phyloP scores from a whole-genome alignment of 2,329 filamentous ascomycete genomes.

The Apiospora hydei region DNA sequence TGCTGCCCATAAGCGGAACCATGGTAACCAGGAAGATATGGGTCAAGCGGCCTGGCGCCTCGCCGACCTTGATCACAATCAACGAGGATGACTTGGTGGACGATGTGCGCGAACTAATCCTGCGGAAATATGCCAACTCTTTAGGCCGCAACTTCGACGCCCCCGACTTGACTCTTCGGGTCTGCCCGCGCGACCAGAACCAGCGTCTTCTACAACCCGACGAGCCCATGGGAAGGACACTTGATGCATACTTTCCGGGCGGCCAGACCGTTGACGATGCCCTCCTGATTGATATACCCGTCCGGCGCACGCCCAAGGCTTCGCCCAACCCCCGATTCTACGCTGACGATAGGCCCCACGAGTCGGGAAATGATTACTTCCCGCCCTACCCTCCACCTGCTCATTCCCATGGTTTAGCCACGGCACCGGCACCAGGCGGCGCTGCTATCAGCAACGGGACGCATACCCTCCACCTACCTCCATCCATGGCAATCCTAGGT shows the following conservation, averaged over 20 bases:
- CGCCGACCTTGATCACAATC: conserved; percentile 85
- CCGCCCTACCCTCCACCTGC: conserved; percentile 40
- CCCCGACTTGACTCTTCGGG: conserved; percentile 84
- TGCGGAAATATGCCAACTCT: conserved; percentile 93
- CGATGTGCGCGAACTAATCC: conserved; percentile 89
- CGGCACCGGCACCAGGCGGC: conserved; percentile 32
- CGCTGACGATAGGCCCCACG: conserved; percentile 42
- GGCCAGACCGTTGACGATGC: conserved; percentile 91
- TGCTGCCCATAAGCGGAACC: conserved; percentile 50
- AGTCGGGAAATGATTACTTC: conserved; percentile 45
- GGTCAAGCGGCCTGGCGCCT: conserved; percentile 88
- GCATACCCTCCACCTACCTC: conserved; percentile 48
- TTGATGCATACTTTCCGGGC: conserved; percentile 85
- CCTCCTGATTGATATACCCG: conserved; percentile 85
- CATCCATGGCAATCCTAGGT: conserved; percentile 80
- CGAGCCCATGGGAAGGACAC: conserved; percentile 77
- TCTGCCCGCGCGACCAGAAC: conserved; percentile 72
- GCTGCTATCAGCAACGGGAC: conserved; percentile 37
- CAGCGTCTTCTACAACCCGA: conserved; percentile 80
- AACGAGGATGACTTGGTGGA: conserved; percentile 91
- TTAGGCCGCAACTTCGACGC: conserved; percentile 88
- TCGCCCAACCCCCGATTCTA: conserved; percentile 64
- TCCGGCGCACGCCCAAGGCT: conserved; percentile 77
- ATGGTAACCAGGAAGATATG: conserved; percentile 85
- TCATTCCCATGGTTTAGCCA: conserved; percentile 33